Evolutionary conservation across 177 flowering plant genomes (phyloP), one percentile per base, ranked within the genome.

Genomic region (Tripterygium wilfordii): DNA sequence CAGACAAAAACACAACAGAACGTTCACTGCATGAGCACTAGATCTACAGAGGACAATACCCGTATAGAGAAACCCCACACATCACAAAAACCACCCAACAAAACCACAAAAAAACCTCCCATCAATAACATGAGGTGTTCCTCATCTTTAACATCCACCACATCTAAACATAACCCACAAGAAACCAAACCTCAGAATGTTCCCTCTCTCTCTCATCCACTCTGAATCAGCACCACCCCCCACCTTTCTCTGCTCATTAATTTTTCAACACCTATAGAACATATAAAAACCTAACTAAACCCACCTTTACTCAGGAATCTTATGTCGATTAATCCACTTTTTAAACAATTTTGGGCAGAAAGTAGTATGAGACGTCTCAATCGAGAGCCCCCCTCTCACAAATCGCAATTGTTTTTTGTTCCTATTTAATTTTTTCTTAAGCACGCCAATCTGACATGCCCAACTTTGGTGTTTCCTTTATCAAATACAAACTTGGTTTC

Each of bases 121-220:
- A 49, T 46, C 54, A 65, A 58, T 63, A 60, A 58, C 62, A 76
- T 67, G 67, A 77, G 68, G 62, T 59, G 79, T 76, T 61, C 30
- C 65, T 61, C 57, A 67, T 66, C 62, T 71, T 70, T 68, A 75
- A 64, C 56, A 62, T 74, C 75, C 76, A 76, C 65, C 53, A 48
- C 18, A 42, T 46, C 64, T 63, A 70, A 71, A 75, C 60, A 45
- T 48, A 56, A 39, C 25, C 48, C 75, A 56, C 70, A 58, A 68
- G 75, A 80, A 42, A 64, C 73, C 70, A 78, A 47, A 56, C 40
- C 64, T 60, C 63, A 66, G 74, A 76, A 74, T 75, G 88, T 75
- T 73, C 75, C 57, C 58, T 32, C 62, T 43, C 50, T 51, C 55
- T 61, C 45, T 58, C 61, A 33, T 54, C 22, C 32, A 16, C 46